These are phyloP conservation scores for Apiospora pterosperma DNA, from an alignment of 2,329 filamentous ascomycete species.

Conservation along the genomic window DNA sequence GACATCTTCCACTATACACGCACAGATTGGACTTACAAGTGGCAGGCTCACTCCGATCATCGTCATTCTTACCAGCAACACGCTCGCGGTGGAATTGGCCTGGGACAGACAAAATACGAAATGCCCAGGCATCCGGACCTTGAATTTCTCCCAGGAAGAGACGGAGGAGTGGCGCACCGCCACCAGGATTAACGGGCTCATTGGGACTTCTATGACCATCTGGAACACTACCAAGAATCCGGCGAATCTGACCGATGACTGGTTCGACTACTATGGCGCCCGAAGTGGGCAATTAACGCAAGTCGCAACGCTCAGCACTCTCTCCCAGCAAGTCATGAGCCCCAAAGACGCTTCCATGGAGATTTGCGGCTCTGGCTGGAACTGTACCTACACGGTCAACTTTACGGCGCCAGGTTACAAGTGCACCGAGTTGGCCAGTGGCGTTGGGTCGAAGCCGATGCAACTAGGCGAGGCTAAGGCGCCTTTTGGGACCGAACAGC, in stretches of 20 bases:
- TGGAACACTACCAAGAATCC: slow-evolving; percentile 28
- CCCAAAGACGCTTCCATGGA: slow-evolving; percentile 28
- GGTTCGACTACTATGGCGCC: slow-evolving; percentile 30
- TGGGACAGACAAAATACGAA: slow-evolving; percentile 19
- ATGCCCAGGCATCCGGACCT: slow-evolving; percentile 26
- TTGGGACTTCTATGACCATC: slow-evolving; percentile 24
- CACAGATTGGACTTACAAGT: background rate
- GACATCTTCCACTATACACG: background rate
- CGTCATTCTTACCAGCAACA: slow-evolving; percentile 36
- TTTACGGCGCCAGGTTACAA: slow-evolving; percentile 38
- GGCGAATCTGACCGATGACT: slow-evolving; percentile 8
- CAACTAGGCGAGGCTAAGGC: slow-evolving; percentile 24
- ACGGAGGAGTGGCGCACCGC: slow-evolving; percentile 29
- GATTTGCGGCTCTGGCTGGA: slow-evolving; percentile 34
- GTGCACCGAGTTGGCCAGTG: slow-evolving; percentile 30
- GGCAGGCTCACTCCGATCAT: slow-evolving; percentile 31
- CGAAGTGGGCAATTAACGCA: slow-evolving; percentile 22
- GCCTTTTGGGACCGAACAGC: slow-evolving; percentile 28
- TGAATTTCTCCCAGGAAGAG: slow-evolving; percentile 33
- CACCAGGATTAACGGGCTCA: slow-evolving; percentile 19
- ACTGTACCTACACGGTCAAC: slow-evolving; percentile 34
- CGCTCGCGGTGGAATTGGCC: slow-evolving; percentile 27
- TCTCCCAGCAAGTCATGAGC: slow-evolving; percentile 19
- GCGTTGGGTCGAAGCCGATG: slow-evolving; percentile 21
- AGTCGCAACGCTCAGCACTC: slow-evolving; percentile 23